These are phyloP conservation scores for Lithohypha guttulata DNA, from an alignment of 2,329 filamentous ascomycete genomes.

Conservation along the genomic window DNA sequence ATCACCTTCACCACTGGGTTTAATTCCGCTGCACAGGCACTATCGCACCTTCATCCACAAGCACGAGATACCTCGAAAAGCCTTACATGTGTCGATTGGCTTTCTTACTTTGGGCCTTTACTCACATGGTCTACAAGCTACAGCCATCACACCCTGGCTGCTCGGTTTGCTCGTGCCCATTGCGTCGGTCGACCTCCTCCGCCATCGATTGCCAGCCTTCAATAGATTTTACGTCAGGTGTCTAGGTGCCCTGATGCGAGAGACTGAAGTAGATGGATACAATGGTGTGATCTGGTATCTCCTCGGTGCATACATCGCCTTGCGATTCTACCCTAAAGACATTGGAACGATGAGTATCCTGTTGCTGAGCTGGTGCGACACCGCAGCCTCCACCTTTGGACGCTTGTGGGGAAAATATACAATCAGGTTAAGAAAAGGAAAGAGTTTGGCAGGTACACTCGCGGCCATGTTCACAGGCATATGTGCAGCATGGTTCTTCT, in stretches of 20 bases:
- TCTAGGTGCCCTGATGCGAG: constrained; percentile 87
- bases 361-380: constrained; percentile 94
- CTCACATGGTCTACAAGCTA: constrained; percentile 62
- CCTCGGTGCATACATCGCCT: constrained; percentile 74
- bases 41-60: constrained; percentile 90
- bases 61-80: constrained; percentile 91
- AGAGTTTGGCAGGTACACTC: constrained; percentile 79
- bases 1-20: constrained; percentile 80
- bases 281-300: constrained; percentile 98
- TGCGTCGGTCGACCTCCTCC: constrained; percentile 66
- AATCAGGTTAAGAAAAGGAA: constrained; percentile 69
- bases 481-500: constrained; percentile 74
- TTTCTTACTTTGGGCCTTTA: constrained; percentile 88
- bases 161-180: constrained; percentile 75
- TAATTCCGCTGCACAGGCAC: constrained; percentile 89
- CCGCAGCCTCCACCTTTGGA: constrained; percentile 88
- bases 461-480: constrained; percentile 77
- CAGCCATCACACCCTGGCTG: constrained; percentile 71
- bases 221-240: constrained; percentile 79
- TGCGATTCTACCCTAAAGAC: constrained; percentile 86
- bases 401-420: constrained; percentile 84
- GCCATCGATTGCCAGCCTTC: constrained; percentile 68
- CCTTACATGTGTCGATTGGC: constrained; percentile 89
- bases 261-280: constrained; percentile 86
- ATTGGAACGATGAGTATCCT: constrained; percentile 80